These are phyloP conservation scores for Globisporangium cylindrosporum DNA, from an alignment of 352 stramenopile species.

Conservation along the genomic window DNA sequence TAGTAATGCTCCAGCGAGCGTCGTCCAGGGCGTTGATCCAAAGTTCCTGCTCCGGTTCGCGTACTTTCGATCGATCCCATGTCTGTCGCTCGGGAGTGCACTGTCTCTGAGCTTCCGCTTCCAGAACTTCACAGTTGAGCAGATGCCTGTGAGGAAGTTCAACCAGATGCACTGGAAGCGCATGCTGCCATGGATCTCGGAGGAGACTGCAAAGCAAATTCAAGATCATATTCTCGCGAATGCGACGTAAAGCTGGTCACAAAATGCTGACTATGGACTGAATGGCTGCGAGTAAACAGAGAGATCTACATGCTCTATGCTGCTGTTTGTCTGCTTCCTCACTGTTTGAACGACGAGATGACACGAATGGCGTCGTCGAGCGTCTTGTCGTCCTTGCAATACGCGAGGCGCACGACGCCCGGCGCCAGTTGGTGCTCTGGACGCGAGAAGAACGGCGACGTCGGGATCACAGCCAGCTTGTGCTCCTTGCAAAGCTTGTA, in stretches of 20 bases:
- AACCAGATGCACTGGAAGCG: slow-evolving; percentile 85
- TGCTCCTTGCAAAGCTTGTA: slow-evolving; percentile 89
- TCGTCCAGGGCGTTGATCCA: slow-evolving; percentile 29
- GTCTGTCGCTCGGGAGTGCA: slow-evolving; percentile 52
- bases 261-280: neutral
- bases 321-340: slow-evolving; percentile 3
- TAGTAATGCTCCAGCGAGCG: neutral
- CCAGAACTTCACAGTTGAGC: slow-evolving; percentile 49
- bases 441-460: slow-evolving; percentile 91
- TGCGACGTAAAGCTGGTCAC: slow-evolving; percentile 5
- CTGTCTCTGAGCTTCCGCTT: slow-evolving; percentile 82
- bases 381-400: slow-evolving; percentile 96
- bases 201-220: slow-evolving; percentile 49
- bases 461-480: slow-evolving; percentile 92
- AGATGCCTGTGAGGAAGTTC: slow-evolving; percentile 78
- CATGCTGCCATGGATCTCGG: slow-evolving; percentile 80
- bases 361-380: slow-evolving; percentile 83
- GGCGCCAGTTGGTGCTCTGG: slow-evolving; percentile 77
- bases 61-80: slow-evolving; percentile 54
- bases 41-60: slow-evolving; percentile 50
- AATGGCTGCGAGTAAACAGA: neutral
- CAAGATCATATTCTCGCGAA: slow-evolving; percentile 39
- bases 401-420: slow-evolving; percentile 90
- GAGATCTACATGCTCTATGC: slow-evolving; percentile 5
- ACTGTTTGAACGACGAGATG: slow-evolving; percentile 49